These are phyloP conservation scores for Mycena indigotica DNA, from an alignment of 768 basidiomycete genomes.

Conservation along the genomic window DNA sequence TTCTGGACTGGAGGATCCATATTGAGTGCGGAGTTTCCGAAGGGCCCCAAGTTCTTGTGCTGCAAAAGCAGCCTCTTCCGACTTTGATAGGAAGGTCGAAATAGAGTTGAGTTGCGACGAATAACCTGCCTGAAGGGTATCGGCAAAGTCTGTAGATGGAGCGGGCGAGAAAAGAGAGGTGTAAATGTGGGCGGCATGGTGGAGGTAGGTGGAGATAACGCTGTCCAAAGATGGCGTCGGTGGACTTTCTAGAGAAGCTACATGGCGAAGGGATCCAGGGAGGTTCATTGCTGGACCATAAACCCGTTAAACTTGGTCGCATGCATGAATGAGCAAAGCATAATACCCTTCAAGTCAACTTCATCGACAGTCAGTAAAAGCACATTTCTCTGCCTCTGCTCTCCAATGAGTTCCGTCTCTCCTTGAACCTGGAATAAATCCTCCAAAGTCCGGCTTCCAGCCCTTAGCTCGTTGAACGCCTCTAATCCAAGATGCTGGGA, in stretches of 20 bases:
- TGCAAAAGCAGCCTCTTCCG: conserved; percentile 56
- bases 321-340: neutral
- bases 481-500: conserved; percentile 76
- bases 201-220: conserved; percentile 58
- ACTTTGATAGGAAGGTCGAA: conserved; percentile 47
- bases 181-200: conserved; percentile 61
- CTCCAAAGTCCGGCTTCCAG: conserved; percentile 36
- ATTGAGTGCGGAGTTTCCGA: conserved; percentile 44
- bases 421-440: conserved; percentile 62
- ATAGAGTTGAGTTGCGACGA: conserved; percentile 44
- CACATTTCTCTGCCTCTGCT: conserved; percentile 33
- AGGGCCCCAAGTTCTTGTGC: conserved; percentile 62
- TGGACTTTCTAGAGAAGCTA: conserved; percentile 44
- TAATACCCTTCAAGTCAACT: conserved; percentile 53
- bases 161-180: conserved; percentile 50
- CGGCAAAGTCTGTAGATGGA: conserved; percentile 39
- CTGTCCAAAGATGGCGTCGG: conserved; percentile 46
- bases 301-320: conserved; percentile 15
- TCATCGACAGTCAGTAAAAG: conserved; percentile 62
- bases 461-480: conserved; percentile 53
- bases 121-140: conserved; percentile 35
- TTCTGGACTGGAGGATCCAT: conserved; percentile 56
- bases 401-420: conserved; percentile 16
- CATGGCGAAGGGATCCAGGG: conserved; percentile 49
- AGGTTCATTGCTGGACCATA: conserved; percentile 49